Base-by-base conservation (phyloP, 257 asterid species). In the Lithospermum erythrorhizon region DNA sequence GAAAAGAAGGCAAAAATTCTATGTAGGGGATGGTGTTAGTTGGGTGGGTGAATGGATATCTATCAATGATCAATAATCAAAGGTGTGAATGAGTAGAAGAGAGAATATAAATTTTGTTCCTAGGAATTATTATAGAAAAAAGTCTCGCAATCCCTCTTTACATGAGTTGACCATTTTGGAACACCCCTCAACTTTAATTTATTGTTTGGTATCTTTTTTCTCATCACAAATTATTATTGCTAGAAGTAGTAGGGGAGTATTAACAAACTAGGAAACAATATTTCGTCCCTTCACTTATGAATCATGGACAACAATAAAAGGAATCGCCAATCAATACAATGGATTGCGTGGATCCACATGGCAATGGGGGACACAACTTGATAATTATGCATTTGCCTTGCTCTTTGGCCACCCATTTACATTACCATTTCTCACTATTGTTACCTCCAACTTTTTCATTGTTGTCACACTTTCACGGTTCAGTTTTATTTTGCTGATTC, bases 341-440 rank as follows among this genome's bases (percentile, higher is more conserved):
- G 69, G 58, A 65, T 62, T 55, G 59, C 78, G 85, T 72, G 79
- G 86, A 79, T 75, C 76, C 87, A 78, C 84, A 75, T 76, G 82
- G 78, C 45, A 75, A 74, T 51, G 66, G 67, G 75, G 70, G 69
- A 73, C 75, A 73, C 79, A 64, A 57, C 68, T 78, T 75, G 70
- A 68, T 70, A 77, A 76, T 81, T 76, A 81, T 81, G 76, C 86
- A 61, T 60, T 66, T 30, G 59, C 70, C 2, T 41, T 41, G 49
- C 49, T 41, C 73, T 64, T 69, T 73, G 61, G 78, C 81, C 73
- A 70, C 79, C 79, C 82, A 62, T 66, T 66, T 62, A 63, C 86
- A 66, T 41, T 74, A 59, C 83, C 86, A 71, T 19, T 35, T 59
- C 64, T 57, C 62, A 57, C 72, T 63, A 56, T 68, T 69, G 47